phyloP scores from a whole-genome alignment of 768 basidiomycete species.

The Amanita pallidorosea region DNA sequence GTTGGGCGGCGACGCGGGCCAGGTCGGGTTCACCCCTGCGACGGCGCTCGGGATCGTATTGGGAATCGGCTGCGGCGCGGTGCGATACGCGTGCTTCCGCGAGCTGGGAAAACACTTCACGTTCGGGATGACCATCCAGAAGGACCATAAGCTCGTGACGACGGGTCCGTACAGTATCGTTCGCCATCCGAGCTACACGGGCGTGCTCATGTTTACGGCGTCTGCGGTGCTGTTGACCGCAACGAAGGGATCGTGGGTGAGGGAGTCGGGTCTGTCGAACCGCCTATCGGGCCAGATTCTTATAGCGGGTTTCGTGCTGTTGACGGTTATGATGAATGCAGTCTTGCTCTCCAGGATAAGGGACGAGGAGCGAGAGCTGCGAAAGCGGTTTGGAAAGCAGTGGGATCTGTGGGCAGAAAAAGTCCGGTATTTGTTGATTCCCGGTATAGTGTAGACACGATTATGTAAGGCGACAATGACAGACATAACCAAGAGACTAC shows the following conservation, averaged over 20 bases:
- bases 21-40: background rate
- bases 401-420: too few relatives aligned
- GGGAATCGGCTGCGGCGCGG: background rate
- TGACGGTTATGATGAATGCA: background rate
- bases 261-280: background rate
- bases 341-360: background rate
- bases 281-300: background rate
- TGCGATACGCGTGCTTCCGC: background rate
- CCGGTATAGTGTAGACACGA: too few relatives aligned
- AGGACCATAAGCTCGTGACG: constrained; percentile 2
- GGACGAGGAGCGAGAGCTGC: background rate
- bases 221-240: background rate
- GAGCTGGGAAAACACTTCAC: background rate
- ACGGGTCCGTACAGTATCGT: background rate
- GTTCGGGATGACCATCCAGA: background rate
- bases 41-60: background rate
- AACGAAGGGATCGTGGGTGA: background rate
- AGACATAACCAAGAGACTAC: constrained; percentile 48
- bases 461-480: background rate
- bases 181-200: background rate
- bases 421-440: too few relatives aligned
- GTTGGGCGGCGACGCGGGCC: background rate
- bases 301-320: background rate
- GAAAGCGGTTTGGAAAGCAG: background rate
- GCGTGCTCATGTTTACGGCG: background rate